phyloP scores from a whole-genome alignment of 805 yeast species.

The Kluyveromyces siamensis region DNA sequence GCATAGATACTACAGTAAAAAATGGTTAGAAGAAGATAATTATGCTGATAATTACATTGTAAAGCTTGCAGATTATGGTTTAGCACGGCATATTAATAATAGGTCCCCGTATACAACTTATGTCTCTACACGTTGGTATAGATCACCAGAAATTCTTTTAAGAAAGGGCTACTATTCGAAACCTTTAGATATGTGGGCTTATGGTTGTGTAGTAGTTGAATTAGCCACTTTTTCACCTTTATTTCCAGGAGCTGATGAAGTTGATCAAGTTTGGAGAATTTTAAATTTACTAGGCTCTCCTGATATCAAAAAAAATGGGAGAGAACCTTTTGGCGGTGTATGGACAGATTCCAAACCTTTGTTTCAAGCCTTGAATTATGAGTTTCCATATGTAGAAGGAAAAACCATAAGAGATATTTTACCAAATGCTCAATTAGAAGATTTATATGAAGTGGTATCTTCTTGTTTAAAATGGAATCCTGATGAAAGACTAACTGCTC shows the following conservation, averaged over 20 bases:
- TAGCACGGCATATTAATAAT: conserved; percentile 53
- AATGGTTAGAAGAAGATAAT: conserved; percentile 17
- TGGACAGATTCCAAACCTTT: conserved; percentile 59
- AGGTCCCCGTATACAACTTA: conserved; percentile 58
- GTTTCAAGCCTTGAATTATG: conserved; percentile 45
- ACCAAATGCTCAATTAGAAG: conserved; percentile 34
- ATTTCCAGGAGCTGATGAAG: conserved; percentile 73
- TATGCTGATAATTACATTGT: conserved; percentile 42
- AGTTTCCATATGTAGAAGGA: conserved; percentile 49
- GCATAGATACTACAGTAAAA: conserved; percentile 39
- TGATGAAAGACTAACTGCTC: conserved; percentile 44
- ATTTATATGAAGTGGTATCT: conserved; percentile 33
- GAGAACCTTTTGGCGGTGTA: conserved; percentile 53
- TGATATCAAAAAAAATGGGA: conserved; percentile 11
- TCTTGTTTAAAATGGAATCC: conserved; percentile 71
- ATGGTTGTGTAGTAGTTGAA: conserved; percentile 72
- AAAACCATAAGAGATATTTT: conserved; percentile 37
- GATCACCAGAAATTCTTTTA: conserved; percentile 72
- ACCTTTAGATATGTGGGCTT: conserved; percentile 82
- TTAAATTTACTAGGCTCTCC: conserved; percentile 72
- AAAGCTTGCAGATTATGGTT: conserved; percentile 74
- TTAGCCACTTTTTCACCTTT: conserved; percentile 65
- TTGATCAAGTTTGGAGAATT: conserved; percentile 70
- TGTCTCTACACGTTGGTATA: conserved; percentile 79
- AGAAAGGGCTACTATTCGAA: conserved; percentile 53